Base-by-base conservation (phyloP, 495 filamentous ascomycete species). In the Annulohypoxylon moriforme region DNA sequence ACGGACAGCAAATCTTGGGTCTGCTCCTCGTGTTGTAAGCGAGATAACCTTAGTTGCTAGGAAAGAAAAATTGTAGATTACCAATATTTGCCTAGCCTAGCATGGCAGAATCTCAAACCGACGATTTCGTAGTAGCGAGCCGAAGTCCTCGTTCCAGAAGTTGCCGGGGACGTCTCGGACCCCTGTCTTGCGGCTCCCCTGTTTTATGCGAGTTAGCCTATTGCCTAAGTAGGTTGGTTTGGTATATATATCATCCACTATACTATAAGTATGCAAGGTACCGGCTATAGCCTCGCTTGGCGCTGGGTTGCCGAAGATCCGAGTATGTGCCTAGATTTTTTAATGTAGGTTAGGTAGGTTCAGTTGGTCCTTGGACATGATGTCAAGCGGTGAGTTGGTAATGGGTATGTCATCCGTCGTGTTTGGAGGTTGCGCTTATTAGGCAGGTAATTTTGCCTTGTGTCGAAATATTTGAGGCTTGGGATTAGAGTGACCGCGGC, bases 111-210 rank as follows among this genome's bases (percentile, higher is more conserved):
- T 58, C 36, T 57, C 50, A 58, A 65, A 65, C 62, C 50, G 33
- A 25, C 34, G 62, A 61, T 64, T 29, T 29, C 13, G 33, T 29
- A 10, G 24, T 9, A 20, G 42, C 55, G 55, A 67, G 42, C 55
- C 55, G 64, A 42, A 33, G 44, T n/a, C 40, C n/a, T 44, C 36
- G 14, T 47, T 16, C 10, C n/a, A 24, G 24, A 57, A 49, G 18
- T 14, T 1, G n/a, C 36, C 31, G 57, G 49, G 46, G 46, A 9
- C 18, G 65, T 68, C 65, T 68, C 65, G 65, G 13, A 56, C 65
- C 65, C 65, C 47, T 67, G 57, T 57, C 57, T 66, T 67, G 68
- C 62, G 68, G 68, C 68, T 66, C 68, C 55, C 68, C 62, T 67
- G 47, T 24, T 62, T 66, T 53, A 66, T 66, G 68, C 68, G 24